Evolutionary conservation across 2,329 filamentous ascomycete species (phyloP), one percentile per base, ranked within the genome.

Genomic region (Blastomyces parvus): DNA sequence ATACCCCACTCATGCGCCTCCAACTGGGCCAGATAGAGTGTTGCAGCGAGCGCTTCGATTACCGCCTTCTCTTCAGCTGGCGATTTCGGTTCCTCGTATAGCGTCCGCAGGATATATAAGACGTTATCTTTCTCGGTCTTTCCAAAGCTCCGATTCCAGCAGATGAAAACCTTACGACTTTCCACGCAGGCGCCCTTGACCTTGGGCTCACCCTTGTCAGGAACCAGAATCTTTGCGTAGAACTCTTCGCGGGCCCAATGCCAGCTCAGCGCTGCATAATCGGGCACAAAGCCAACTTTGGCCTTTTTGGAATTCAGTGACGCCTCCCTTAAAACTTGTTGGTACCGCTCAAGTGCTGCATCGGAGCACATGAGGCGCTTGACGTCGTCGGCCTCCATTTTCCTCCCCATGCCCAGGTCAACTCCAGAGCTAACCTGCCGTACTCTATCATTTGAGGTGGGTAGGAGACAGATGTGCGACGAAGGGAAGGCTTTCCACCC

Each of bases 231-330:
- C 62, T 82, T 80, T 5, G 83, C 84, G 70, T 93, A 87, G 73
- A 89, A 94, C 59, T 91, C 86, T 75, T 96, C 91, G 59, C 93
- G 85, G 64, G 86, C 85, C 73, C 90, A 85, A 74, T 93, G 88
- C 90, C 90, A 95, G 65, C 82, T 77, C 67, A 91, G 82, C 7
- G 86, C 85, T 63, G 87, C 83, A 64, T 84, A 74, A 69, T 90
- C 84, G 0, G 90, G 89, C 58, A 86, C 68, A 66, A 92, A 78
- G 50, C 90, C 88, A 50, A 94, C 82, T 17, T 79, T 82, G 67
- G 71, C 81, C 79, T 64, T 76, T 71, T 66, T 70, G 70, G 72
- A 70, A 69, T 70, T 71, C 70, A 70, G 69, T 69, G 65, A 77
- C 11, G 79, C 78, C 14, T 74, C 72, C 13, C 82, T 81, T 62